These are phyloP conservation scores for Diaporthe longicolla DNA, from an alignment of 2,329 filamentous ascomycete genomes.

Conservation along the genomic window DNA sequence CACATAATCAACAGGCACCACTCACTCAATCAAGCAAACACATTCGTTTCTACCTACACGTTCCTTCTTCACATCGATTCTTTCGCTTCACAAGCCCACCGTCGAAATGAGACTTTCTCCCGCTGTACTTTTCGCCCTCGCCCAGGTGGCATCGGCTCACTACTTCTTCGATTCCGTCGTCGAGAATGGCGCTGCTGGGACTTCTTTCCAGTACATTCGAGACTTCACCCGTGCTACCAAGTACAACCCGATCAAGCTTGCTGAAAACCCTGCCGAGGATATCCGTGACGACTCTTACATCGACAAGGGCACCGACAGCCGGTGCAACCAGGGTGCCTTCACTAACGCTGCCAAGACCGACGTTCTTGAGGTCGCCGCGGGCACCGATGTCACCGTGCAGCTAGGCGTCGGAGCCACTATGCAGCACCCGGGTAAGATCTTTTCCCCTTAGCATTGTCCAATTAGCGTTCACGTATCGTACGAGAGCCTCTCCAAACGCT, in stretches of 20 bases:
- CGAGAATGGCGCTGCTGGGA: not conserved
- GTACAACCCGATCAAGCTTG: slow-evolving; percentile 12
- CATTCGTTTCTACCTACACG: not conserved
- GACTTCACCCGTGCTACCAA: not conserved
- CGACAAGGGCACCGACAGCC: not conserved
- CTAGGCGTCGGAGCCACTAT: not conserved
- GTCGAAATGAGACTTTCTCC: slow-evolving; percentile 6
- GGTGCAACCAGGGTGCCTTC: slow-evolving; percentile 16
- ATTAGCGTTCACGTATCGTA: not conserved
- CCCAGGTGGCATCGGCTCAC: slow-evolving; percentile 8
- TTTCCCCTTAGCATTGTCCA: not conserved
- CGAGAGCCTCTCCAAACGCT: not conserved
- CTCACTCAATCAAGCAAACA: not conserved
- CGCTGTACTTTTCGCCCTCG: not conserved
- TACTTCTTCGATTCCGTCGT: slow-evolving; percentile 12
- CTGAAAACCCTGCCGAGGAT: not conserved
- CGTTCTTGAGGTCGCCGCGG: slow-evolving; percentile 5
- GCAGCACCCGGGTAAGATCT: slow-evolving; percentile 1
- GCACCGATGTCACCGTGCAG: not conserved
- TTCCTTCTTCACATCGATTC: not conserved
- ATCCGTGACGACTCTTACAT: slow-evolving; percentile 2
- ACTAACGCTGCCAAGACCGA: slow-evolving; percentile 11
- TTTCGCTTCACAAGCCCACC: not conserved
- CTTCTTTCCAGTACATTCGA: slow-evolving; percentile 5
- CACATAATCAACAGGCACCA: not conserved